Percentiles rank a stretch among this genome's conserved stretches.
Evolutionary conservation across 306 rosid genomes (phyloP).

Genomic region (Rosa lucieae): DNA sequence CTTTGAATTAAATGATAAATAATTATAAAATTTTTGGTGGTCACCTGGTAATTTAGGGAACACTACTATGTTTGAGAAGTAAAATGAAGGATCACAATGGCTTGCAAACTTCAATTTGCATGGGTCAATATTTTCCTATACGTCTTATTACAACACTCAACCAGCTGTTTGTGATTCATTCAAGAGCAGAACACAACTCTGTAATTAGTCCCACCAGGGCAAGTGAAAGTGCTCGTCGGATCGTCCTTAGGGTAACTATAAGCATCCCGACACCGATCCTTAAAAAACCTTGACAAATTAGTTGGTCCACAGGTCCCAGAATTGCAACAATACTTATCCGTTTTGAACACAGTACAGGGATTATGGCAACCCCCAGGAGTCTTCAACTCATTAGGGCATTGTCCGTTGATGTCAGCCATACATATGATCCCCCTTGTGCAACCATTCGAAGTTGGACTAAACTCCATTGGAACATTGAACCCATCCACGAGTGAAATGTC

Average conservation of each 20-base stretch:
- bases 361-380: conserved; percentile 30
- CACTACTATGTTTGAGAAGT: no score
- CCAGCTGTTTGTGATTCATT: no score
- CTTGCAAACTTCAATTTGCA: no score
- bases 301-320: conserved; percentile 28
- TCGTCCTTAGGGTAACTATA: conserved; percentile 44
- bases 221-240: conserved; percentile 24
- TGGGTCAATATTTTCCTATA: no score
- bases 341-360: conserved; percentile 38
- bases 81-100: no score
- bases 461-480: conserved; percentile 36
- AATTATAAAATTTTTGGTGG: no score
- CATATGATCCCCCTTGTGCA: conserved; percentile 19
- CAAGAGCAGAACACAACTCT: conserved; percentile 42
- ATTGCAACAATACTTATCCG: conserved; percentile 33
- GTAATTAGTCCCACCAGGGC: conserved; percentile 41
- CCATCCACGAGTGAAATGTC: conserved; percentile 40
- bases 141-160: no score
- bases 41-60: no score
- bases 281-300: conserved; percentile 27
- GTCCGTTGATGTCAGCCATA: conserved; percentile 26
- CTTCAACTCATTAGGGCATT: conserved; percentile 16
- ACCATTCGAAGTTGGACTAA: conserved; percentile 22
- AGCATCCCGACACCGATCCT: conserved; percentile 29
- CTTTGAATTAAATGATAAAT: no score